Evolutionary conservation across 805 yeast species (phyloP), one percentile per base, ranked within the genome.

Genomic region (Lachancea dasiensis): DNA sequence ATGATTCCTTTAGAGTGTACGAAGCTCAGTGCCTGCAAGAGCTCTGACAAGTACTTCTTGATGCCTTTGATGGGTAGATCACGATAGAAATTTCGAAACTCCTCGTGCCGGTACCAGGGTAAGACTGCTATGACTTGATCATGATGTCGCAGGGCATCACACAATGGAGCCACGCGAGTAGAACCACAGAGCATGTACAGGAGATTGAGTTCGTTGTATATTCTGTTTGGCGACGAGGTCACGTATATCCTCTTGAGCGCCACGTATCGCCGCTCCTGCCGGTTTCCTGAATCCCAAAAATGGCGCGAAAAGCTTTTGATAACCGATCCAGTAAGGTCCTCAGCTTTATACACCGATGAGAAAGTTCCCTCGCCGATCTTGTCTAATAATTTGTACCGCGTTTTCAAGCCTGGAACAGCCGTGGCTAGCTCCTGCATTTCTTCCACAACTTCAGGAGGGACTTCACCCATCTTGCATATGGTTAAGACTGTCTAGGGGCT

Each of bases 211-310:
- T 92, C 99, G 58, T 89, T 89, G 50, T 75, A 78, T 30, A 92
- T 90, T 60, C 99, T 73, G 45, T 77, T 80, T 0, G 97, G 97
- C 6, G 97, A 86, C 1, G 96, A 85, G 0, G 98, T 92, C 15
- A 89, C 97, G 59, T 90, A 89, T 32, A 92, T 86, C 52, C 92
- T 77, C 58, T 92, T 92, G 48, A 92, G 67, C 2, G 99, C 99
- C 40, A 92, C 97, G 36, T 56, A 63, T 23, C 54, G 52, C 24
- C 54, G 68, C 46, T 60, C 66, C 37, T 19, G 30, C 26, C 24
- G 25, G 3, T 17, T 27, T 13, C 29, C 21, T 57, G 39, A 53
- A 52, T 26, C 22, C 37, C 37, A 59, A 39, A 56, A 56, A 40
- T 59, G 64, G 6, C 51, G 46, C 27, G 45, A 40, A 38, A 46